A percentile compares a stretch with the other conserved stretches of the same genome.
Evolutionary conservation across 768 basidiomycete species (phyloP).

Genomic region (Macrocybe gigantea): DNA sequence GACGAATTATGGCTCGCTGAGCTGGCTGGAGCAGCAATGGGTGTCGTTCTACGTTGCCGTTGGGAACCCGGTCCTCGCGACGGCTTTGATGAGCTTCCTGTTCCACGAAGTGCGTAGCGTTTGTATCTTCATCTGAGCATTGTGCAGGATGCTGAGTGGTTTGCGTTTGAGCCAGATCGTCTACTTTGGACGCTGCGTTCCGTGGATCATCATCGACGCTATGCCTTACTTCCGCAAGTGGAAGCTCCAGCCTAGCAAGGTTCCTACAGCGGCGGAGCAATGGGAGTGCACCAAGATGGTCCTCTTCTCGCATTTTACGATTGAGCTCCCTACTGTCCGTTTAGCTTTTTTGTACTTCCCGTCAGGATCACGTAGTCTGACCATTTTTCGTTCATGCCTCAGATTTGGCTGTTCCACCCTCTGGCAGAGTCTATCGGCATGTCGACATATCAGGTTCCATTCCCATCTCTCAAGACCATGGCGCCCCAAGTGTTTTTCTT

Average conservation of each 20-base stretch:
- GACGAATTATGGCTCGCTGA: conserved; percentile 55
- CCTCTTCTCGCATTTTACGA: conserved; percentile 90
- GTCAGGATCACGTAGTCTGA: not conserved
- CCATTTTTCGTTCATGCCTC: not conserved
- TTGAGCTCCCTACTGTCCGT: conserved; percentile 84
- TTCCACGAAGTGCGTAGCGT: conserved; percentile 77
- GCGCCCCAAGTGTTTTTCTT: conserved; percentile 77
- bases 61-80: conserved; percentile 87
- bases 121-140: not conserved
- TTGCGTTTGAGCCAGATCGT: conserved; percentile 53
- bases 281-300: conserved; percentile 97
- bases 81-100: conserved; percentile 87
- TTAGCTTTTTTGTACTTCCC: not conserved
- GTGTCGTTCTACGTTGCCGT: conserved; percentile 80
- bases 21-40: conserved; percentile 78
- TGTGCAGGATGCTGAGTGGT: not conserved
- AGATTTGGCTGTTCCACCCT: conserved; percentile 93
- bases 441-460: conserved; percentile 89
- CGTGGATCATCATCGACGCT: conserved; percentile 93
- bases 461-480: conserved; percentile 70
- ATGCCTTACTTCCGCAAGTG: conserved; percentile 91
- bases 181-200: conserved; percentile 93
- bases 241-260: conserved; percentile 88
- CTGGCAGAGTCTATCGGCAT: conserved; percentile 85
- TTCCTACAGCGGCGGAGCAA: conserved; percentile 77